These are phyloP conservation scores for Arachnomyces sp. DNA, from an alignment of 2,329 filamentous ascomycete species.

Conservation along the genomic window DNA sequence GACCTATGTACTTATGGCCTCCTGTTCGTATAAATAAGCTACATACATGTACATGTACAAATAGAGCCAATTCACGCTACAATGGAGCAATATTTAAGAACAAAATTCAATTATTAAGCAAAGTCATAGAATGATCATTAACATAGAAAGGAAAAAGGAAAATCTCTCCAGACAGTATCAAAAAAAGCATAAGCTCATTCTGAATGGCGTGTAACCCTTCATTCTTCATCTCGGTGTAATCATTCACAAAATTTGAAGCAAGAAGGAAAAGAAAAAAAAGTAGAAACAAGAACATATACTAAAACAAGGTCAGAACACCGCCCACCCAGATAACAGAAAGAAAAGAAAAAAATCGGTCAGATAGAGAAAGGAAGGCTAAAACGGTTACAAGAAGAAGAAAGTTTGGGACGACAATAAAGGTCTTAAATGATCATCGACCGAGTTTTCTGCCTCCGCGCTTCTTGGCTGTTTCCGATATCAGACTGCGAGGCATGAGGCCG, in stretches of 20 bases:
- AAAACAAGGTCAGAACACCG: no score
- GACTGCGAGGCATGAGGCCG: conserved; percentile 35
- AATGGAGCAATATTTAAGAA: no score
- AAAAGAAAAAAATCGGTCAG: conserved; percentile 10
- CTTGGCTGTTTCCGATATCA: conserved; percentile 19
- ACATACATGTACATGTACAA: no score
- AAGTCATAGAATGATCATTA: neutral
- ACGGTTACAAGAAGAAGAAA: conserved; percentile 2
- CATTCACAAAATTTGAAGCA: neutral
- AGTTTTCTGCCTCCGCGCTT: conserved; percentile 34
- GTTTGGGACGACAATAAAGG: no score
- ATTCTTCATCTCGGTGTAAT: no score
- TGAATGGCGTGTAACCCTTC: no score
- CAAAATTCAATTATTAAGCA: no score
- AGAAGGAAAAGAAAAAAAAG: conserved; percentile 5
- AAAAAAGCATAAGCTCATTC: no score
- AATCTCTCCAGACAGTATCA: conserved; percentile 7
- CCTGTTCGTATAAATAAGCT: no score
- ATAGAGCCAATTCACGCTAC: no score
- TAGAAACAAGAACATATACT: conserved; percentile 3
- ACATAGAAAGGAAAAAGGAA: conserved; percentile 4
- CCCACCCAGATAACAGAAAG: conserved; percentile 2
- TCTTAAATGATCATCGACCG: conserved; percentile 35
- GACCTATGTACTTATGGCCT: neutral
- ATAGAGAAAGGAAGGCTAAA: conserved; percentile 7